A percentile compares a stretch with the other conserved stretches of the same genome.
phyloP scores from a whole-genome alignment of 768 basidiomycete genomes.

The Mycena alexandri region DNA sequence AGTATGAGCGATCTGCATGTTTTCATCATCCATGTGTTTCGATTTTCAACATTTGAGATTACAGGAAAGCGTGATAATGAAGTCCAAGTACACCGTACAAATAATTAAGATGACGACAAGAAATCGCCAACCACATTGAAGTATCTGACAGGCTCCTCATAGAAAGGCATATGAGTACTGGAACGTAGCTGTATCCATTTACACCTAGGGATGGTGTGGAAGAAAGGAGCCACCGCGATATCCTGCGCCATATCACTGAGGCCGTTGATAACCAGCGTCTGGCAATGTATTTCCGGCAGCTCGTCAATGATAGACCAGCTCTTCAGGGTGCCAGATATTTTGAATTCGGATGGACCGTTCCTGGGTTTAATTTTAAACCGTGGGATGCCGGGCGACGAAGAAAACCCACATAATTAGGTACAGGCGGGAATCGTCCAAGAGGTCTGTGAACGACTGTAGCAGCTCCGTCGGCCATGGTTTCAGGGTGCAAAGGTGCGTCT shows the following conservation, averaged over 20 bases:
- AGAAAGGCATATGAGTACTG: constrained; percentile 57
- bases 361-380: constrained; percentile 29
- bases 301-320: constrained; percentile 61
- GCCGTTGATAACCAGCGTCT: constrained; percentile 59
- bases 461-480: constrained; percentile 48
- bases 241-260: constrained; percentile 56
- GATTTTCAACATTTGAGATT: too few relatives aligned
- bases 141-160: constrained; percentile 58
- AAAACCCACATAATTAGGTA: constrained; percentile 33
- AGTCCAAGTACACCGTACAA: too few relatives aligned
- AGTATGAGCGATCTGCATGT: too few relatives aligned
- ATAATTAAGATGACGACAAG: background rate
- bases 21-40: too few relatives aligned
- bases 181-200: constrained; percentile 60
- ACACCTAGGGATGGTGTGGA: constrained; percentile 52
- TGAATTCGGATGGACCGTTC: constrained; percentile 47
- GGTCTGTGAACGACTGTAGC: constrained; percentile 34
- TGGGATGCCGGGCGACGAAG: too few relatives aligned
- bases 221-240: constrained; percentile 52
- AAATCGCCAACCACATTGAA: constrained; percentile 47
- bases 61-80: too few relatives aligned
- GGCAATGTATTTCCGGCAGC: constrained; percentile 52
- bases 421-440: constrained; percentile 41
- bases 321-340: constrained; percentile 54
- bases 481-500: constrained; percentile 45